phyloP scores from a whole-genome alignment of 345 rosid genomes.

The Eucalyptus viminalis region DNA sequence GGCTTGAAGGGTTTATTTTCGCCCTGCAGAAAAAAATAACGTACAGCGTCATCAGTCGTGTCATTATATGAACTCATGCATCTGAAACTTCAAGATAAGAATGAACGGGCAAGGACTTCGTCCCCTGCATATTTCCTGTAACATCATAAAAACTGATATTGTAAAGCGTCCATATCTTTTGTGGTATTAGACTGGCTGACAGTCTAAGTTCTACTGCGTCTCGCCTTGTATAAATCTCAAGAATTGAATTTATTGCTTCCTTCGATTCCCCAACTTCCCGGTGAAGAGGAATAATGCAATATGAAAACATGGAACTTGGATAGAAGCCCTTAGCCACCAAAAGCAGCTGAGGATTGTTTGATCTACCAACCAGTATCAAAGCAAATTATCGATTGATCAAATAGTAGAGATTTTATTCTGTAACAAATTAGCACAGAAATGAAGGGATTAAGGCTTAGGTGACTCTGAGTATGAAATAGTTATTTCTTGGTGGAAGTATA shows the following conservation, averaged over 20 bases:
- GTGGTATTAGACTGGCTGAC: neutral
- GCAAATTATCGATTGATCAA: neutral
- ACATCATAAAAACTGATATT: neutral
- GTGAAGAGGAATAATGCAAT: neutral
- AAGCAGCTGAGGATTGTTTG: neutral
- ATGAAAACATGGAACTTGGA: neutral
- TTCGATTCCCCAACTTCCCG: neutral
- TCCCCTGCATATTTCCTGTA: neutral
- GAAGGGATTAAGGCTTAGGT: no score
- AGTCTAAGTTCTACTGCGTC: neutral
- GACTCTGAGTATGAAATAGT: neutral
- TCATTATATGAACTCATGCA: neutral
- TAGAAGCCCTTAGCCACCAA: neutral
- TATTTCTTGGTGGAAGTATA: neutral
- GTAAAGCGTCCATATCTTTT: neutral
- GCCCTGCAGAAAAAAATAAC: constrained; percentile 6
- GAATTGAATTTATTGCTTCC: neutral
- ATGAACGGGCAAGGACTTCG: neutral
- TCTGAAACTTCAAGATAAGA: neutral
- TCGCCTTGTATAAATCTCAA: neutral
- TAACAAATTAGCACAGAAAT: no score
- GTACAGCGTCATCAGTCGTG: neutral
- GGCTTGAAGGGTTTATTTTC: constrained; percentile 36
- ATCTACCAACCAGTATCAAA: neutral
- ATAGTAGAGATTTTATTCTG: neutral